These are phyloP conservation scores for Hsuehochloa calcarea DNA, from an alignment of 176 grass and related monocot species.

Conservation along the genomic window DNA sequence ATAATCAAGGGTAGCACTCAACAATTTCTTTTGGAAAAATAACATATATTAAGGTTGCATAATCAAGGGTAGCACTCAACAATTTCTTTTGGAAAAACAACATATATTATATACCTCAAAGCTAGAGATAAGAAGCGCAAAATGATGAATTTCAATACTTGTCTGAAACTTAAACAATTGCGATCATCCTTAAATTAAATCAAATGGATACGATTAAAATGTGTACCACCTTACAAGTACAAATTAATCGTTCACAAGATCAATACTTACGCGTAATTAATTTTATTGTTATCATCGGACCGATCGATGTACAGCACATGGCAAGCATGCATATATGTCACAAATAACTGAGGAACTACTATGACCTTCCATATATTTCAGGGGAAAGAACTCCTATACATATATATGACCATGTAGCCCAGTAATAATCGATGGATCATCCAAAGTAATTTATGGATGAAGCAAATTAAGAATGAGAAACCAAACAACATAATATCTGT, in stretches of 20 bases:
- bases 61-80: too few relatives aligned
- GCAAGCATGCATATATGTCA: background rate
- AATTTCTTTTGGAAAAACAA: too few relatives aligned
- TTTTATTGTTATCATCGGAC: background rate
- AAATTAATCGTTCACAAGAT: background rate
- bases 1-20: too few relatives aligned
- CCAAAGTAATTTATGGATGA: conserved; percentile 3
- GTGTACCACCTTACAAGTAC: background rate
- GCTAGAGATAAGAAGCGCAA: too few relatives aligned
- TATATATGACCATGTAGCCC: conserved; percentile 6
- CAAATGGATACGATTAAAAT: too few relatives aligned
- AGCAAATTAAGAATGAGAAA: background rate
- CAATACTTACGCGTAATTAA: background rate
- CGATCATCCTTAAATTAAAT: too few relatives aligned
- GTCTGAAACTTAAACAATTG: too few relatives aligned
- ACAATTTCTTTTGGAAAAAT: too few relatives aligned
- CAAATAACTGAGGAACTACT: background rate
- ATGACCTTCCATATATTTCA: background rate
- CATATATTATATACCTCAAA: too few relatives aligned
- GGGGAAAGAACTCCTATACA: background rate
- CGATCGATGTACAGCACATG: background rate
- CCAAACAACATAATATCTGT: conserved; percentile 29
- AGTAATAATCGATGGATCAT: background rate
- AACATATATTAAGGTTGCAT: too few relatives aligned
- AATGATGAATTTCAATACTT: too few relatives aligned